Percentiles rank a stretch among this genome's conserved stretches.
phyloP scores from a whole-genome alignment of 2,329 filamentous ascomycete genomes.

The Botryosphaeria dothidea region DNA sequence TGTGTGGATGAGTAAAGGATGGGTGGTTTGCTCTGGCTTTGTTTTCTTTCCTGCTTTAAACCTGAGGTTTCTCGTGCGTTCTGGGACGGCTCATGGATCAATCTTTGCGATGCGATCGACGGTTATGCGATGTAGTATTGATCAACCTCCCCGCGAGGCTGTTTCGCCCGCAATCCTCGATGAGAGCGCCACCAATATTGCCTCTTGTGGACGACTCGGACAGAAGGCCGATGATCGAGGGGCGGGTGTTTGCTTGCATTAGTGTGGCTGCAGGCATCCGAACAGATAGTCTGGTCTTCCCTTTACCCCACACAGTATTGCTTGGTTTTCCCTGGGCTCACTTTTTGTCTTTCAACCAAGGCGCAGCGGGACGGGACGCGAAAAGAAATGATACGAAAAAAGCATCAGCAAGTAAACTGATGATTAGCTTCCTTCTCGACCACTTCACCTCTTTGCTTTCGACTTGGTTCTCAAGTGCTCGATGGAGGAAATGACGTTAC shows the following conservation, averaged over 20 bases:
- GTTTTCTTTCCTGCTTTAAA: neutral
- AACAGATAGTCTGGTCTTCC: neutral
- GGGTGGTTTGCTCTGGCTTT: neutral
- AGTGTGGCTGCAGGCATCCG: neutral
- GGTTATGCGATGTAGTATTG: neutral
- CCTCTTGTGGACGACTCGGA: neutral
- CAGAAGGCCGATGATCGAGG: neutral
- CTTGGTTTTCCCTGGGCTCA: neutral
- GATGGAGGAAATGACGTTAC: neutral
- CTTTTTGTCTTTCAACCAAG: neutral
- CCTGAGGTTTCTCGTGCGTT: neutral
- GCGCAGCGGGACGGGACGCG: conserved; percentile 4
- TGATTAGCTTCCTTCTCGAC: neutral
- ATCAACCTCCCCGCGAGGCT: neutral
- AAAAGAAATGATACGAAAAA: conserved; percentile 13
- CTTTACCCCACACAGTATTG: neutral
- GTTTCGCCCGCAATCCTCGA: neutral
- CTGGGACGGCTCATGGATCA: neutral
- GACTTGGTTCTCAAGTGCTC: neutral
- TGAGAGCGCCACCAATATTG: neutral
- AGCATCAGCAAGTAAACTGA: neutral
- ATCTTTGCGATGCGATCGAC: neutral
- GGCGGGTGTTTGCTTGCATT: conserved; percentile 6
- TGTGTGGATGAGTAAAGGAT: conserved; percentile 14
- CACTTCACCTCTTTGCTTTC: neutral